A percentile compares a stretch with the other conserved stretches of the same genome.
phyloP scores from a whole-genome alignment of 2,329 filamentous ascomycete genomes.

The Arthroderma sp. region DNA sequence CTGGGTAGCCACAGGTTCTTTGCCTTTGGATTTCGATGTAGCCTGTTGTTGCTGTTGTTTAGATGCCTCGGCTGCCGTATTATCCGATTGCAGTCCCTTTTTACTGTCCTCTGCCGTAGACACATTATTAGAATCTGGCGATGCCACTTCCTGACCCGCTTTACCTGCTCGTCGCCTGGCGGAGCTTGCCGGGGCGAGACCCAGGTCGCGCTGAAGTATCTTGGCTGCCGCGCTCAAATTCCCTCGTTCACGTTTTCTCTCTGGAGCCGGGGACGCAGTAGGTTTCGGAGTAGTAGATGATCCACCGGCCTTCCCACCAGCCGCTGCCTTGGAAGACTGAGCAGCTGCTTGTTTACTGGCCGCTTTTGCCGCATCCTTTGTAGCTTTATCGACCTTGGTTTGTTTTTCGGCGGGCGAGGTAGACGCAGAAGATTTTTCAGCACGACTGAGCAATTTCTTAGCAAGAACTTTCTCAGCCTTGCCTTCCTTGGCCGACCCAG shows the following conservation, averaged over 20 bases:
- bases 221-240: constrained; percentile 41
- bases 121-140: constrained; percentile 2
- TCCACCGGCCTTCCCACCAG: constrained; percentile 17
- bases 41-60: constrained; percentile 2
- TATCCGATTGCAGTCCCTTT: neutral
- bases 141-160: constrained; percentile 7
- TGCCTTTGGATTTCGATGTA: constrained; percentile 7
- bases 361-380: constrained; percentile 49
- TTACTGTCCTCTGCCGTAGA: constrained; percentile 10
- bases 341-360: constrained; percentile 31
- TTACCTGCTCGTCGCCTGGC: constrained; percentile 30
- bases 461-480: constrained; percentile 29
- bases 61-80: constrained; percentile 2
- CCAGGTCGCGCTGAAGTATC: constrained; percentile 51
- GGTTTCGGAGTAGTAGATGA: neutral
- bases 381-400: constrained; percentile 39
- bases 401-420: constrained; percentile 18
- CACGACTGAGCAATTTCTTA: constrained; percentile 29
- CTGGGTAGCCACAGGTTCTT: constrained; percentile 3
- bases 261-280: constrained; percentile 24
- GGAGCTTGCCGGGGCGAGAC: constrained; percentile 33
- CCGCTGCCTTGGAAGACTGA: constrained; percentile 17
- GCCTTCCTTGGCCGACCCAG: constrained; percentile 23
- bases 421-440: constrained; percentile 22
- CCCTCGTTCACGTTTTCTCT: constrained; percentile 41